Conservation (phyloP, 306 rosid genomes). For the Cucumis hystrix region DNA sequence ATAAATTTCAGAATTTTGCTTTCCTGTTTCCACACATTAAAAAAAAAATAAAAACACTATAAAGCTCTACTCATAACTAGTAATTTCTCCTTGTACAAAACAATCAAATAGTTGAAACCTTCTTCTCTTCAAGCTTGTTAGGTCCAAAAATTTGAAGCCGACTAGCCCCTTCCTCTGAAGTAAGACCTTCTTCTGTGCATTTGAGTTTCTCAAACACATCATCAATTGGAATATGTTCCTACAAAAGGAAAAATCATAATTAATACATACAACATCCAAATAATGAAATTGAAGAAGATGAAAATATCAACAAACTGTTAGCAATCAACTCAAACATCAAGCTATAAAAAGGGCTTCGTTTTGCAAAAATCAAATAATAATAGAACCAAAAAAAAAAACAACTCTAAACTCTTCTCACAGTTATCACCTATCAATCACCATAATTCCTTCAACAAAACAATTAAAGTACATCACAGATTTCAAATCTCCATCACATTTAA, state of each 20-base stretch:
- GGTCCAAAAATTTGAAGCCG: conserved; percentile 93
- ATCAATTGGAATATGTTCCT: conserved; percentile 82
- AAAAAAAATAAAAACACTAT: conserved; percentile 13
- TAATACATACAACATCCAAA: not conserved
- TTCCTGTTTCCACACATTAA: conserved; percentile 34
- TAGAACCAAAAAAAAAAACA: not conserved
- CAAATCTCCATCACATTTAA: not conserved
- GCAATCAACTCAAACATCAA: too few relatives aligned
- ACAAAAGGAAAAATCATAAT: not conserved
- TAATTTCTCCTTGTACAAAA: not conserved
- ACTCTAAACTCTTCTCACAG: not conserved
- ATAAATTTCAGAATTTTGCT: conserved; percentile 79
- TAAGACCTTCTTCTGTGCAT: conserved; percentile 67
- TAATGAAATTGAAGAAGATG: not conserved
- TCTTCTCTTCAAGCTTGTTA: conserved; percentile 96
- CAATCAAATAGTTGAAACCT: conserved; percentile 18
- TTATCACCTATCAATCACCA: not conserved
- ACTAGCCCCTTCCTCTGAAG: conserved; percentile 70
- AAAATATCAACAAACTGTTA: too few relatives aligned
- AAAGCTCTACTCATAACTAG: not conserved
- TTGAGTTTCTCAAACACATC: conserved; percentile 92
- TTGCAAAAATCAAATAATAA: not conserved
- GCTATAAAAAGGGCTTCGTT: too few relatives aligned
- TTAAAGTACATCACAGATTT: too few relatives aligned
- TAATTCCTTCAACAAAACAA: too few relatives aligned